Percentiles rank a stretch among this genome's conserved stretches.
These are phyloP conservation scores for Xylaria cubensis DNA, from an alignment of 495 filamentous ascomycete genomes.

Conservation along the genomic window DNA sequence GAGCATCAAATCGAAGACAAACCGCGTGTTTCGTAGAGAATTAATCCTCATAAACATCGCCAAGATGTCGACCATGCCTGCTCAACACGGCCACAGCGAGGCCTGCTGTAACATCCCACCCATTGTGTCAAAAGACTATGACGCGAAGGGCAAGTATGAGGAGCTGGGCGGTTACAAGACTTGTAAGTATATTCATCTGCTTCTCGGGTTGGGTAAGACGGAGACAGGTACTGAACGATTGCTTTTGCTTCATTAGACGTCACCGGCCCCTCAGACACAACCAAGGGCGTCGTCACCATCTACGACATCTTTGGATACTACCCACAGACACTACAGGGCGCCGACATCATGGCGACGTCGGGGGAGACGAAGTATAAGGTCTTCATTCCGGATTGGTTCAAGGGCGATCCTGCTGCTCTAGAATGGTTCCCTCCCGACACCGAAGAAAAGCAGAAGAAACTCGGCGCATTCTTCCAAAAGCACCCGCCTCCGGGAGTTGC, in stretches of 20 bases:
- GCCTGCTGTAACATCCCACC: conserved; percentile 80
- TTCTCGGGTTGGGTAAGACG: not conserved
- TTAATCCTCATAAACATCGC: conserved; percentile 30
- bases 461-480: conserved; percentile 79
- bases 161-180: conserved; percentile 71
- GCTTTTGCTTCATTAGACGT: conserved; percentile 52
- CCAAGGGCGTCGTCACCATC: conserved; percentile 66
- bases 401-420: conserved; percentile 62
- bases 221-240: not conserved
- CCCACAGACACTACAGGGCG: conserved; percentile 72
- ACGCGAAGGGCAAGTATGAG: conserved; percentile 68
- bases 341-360: conserved; percentile 69
- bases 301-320: conserved; percentile 78
- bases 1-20: conserved; percentile 15
- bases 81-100: conserved; percentile 60
- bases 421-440: conserved; percentile 77
- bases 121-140: conserved; percentile 66
- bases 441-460: conserved; percentile 76
- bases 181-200: conserved; percentile 52
- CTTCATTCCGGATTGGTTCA: conserved; percentile 74
- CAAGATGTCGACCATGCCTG: conserved; percentile 60
- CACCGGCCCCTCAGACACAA: conserved; percentile 64
- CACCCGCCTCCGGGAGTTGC: conserved; percentile 68
- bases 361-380: conserved; percentile 60
- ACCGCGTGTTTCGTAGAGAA: not conserved